phyloP scores from a whole-genome alignment of 225 moss, liverwort and hornwort species.

The Ulota crispa region DNA sequence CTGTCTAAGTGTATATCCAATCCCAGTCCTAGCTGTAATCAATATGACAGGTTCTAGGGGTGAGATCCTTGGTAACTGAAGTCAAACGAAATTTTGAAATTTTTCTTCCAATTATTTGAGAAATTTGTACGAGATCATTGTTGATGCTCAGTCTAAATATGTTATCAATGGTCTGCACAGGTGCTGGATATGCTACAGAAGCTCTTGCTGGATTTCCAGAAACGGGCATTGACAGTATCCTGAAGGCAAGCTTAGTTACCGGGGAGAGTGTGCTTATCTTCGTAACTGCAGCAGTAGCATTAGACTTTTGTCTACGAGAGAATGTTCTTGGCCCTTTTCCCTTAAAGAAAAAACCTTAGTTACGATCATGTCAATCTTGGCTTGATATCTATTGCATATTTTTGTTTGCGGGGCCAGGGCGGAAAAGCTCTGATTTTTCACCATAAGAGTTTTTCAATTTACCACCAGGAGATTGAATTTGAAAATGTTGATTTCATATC shows the following conservation, averaged over 20 bases:
- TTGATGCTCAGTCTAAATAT: not conserved
- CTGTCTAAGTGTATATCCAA: too few species aligned
- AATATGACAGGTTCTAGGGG: too few species aligned
- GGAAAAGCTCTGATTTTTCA: too few species aligned
- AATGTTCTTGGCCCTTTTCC: constrained; percentile 59
- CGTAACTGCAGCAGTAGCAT: constrained; percentile 63
- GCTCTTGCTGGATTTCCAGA: constrained; percentile 54
- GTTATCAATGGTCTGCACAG: constrained; percentile 26
- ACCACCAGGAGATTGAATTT: too few species aligned
- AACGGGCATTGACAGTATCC: constrained; percentile 41
- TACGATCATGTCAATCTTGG: not conserved
- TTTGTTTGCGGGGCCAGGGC: too few species aligned
- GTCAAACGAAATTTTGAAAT: not conserved
- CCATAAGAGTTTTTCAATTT: too few species aligned
- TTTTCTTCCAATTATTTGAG: not conserved
- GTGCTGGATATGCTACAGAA: constrained; percentile 70
- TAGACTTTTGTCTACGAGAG: constrained; percentile 78
- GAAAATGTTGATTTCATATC: too few species aligned
- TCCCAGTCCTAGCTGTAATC: too few species aligned
- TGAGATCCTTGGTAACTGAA: not conserved
- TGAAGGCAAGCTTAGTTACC: constrained; percentile 52
- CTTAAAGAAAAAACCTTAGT: constrained; percentile 31
- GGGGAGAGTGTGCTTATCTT: constrained; percentile 74
- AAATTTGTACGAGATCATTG: not conserved
- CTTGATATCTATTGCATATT: not conserved